Evolutionary conservation across 495 filamentous ascomycete species (phyloP).

Genomic region (Staphylotrichum longicolle): DNA sequence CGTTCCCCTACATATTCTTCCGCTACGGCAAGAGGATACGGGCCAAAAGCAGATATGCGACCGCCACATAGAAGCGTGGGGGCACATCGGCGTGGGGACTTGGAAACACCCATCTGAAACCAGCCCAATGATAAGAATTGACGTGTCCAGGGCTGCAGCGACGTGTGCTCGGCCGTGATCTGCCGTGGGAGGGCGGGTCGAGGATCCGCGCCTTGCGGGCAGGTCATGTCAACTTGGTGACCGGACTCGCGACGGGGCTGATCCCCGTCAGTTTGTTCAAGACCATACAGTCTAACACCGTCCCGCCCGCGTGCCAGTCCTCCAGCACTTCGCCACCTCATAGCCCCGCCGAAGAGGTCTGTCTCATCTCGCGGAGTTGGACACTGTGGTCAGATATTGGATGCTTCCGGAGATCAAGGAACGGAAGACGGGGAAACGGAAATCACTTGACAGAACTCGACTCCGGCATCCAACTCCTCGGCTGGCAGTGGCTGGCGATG

Average conservation of each 20-base stretch:
- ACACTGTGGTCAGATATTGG: background rate
- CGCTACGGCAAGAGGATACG: conserved; percentile 57
- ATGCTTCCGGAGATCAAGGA: background rate
- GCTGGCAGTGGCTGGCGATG: background rate
- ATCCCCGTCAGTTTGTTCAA: background rate
- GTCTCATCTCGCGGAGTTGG: background rate
- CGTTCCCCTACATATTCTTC: conserved; percentile 71
- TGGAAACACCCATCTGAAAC: conserved; percentile 6
- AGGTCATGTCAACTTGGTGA: background rate
- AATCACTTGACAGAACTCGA: background rate
- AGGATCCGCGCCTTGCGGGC: conserved; percentile 5
- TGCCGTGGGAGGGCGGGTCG: background rate
- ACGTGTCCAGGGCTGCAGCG: conserved; percentile 11
- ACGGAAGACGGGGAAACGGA: background rate
- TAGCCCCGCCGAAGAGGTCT: background rate
- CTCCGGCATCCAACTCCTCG: background rate
- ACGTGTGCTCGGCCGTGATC: conserved; percentile 10
- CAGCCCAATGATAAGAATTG: conserved; percentile 5
- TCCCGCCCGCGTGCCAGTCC: background rate
- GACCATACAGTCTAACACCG: background rate
- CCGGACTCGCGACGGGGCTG: background rate
- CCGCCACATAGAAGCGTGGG: conserved; percentile 21
- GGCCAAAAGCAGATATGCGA: conserved; percentile 48
- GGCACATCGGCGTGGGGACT: conserved; percentile 5
- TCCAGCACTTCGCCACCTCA: background rate